phyloP scores from a whole-genome alignment of 345 rosid genomes.

The Eutrema heterophyllum region DNA sequence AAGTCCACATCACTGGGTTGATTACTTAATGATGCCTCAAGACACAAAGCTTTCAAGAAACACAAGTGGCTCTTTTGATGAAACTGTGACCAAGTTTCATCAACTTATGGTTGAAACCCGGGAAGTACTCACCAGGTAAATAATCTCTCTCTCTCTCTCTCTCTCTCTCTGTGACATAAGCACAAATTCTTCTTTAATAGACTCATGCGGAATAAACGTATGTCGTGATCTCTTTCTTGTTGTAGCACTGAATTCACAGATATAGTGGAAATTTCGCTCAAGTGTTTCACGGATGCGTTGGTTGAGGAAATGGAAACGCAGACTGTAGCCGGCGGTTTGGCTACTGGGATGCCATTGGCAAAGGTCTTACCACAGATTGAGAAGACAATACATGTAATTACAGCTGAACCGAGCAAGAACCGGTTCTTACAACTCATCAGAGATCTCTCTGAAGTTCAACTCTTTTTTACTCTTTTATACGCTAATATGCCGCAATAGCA shows the following conservation, averaged over 20 bases:
- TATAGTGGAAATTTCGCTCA: conserved; percentile 56
- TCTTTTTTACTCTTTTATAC: conserved; percentile 80
- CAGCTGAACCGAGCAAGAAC: conserved; percentile 59
- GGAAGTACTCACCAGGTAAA: conserved; percentile 70
- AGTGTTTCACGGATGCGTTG: conserved; percentile 45
- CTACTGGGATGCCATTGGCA: conserved; percentile 63
- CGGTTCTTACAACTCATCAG: conserved; percentile 49
- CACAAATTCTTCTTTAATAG: background rate
- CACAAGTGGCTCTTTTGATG: conserved; percentile 17
- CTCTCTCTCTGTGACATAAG: background rate
- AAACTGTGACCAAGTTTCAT: conserved; percentile 51
- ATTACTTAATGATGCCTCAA: conserved; percentile 72
- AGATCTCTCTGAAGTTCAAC: conserved; percentile 56
- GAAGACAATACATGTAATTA: conserved; percentile 41
- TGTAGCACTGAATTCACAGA: conserved; percentile 74
- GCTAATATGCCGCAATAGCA: conserved; percentile 46
- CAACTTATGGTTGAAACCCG: conserved; percentile 55
- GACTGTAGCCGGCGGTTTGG: conserved; percentile 15
- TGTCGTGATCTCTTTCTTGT: background rate
- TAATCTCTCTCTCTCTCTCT: background rate
- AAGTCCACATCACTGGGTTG: conserved; percentile 77
- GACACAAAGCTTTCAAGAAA: conserved; percentile 30
- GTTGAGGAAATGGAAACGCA: conserved; percentile 54
- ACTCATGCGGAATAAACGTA: background rate
- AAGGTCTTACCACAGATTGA: conserved; percentile 74